Evolutionary conservation across 768 basidiomycete genomes (phyloP).

Genomic region (Aureoboletus auriporus): DNA sequence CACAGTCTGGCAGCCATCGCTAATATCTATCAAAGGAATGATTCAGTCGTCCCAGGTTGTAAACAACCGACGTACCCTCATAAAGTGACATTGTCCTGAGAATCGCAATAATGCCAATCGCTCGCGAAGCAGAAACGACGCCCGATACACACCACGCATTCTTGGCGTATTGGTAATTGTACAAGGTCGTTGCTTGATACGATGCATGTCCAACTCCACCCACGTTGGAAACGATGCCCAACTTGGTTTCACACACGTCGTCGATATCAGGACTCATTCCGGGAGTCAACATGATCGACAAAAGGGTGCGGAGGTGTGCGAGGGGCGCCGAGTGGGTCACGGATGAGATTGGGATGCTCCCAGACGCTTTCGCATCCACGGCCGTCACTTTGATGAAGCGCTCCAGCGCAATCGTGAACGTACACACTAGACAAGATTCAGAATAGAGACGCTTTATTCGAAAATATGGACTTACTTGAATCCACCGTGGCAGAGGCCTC

Average conservation of each 20-base stretch:
- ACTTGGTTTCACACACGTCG: constrained; percentile 53
- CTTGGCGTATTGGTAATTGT: constrained; percentile 31
- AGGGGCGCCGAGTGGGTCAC: constrained; percentile 38
- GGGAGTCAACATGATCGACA: constrained; percentile 65
- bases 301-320: constrained; percentile 51
- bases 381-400: constrained; percentile 47
- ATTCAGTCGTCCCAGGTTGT: neutral
- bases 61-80: constrained; percentile 46
- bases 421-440: constrained; percentile 37
- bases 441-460: constrained; percentile 19
- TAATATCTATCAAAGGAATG: constrained; percentile 45
- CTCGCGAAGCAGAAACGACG: constrained; percentile 63
- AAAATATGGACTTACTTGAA: constrained; percentile 19
- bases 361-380: constrained; percentile 48
- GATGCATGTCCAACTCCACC: constrained; percentile 45
- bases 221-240: constrained; percentile 44
- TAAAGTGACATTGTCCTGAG: constrained; percentile 71
- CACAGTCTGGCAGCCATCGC: constrained; percentile 66
- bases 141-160: constrained; percentile 74
- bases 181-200: constrained; percentile 46
- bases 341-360: constrained; percentile 40
- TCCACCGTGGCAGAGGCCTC: constrained; percentile 12
- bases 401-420: constrained; percentile 49
- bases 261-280: constrained; percentile 72
- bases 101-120: constrained; percentile 61